Conservation (phyloP, 805 yeast genomes). For the Candida hungchunana region DNA sequence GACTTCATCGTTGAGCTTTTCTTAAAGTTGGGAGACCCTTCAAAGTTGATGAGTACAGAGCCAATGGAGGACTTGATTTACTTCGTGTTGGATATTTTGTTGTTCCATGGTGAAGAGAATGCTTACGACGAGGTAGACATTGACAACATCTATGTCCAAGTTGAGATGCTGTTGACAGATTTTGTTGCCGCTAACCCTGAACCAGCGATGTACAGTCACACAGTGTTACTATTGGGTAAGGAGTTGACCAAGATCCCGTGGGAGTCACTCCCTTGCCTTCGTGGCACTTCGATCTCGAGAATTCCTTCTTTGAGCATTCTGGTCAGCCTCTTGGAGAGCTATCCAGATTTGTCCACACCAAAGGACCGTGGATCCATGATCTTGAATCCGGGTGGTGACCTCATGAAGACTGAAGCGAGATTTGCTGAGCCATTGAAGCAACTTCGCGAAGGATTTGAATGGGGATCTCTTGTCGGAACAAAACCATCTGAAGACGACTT, state of each 20-base stretch:
- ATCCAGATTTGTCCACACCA: slow-evolving; percentile 19
- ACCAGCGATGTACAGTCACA: slow-evolving; percentile 38
- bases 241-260: slow-evolving; percentile 76
- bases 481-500: slow-evolving; percentile 58
- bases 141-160: slow-evolving; percentile 47
- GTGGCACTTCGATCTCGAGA: slow-evolving; percentile 57
- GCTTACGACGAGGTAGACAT: slow-evolving; percentile 65
- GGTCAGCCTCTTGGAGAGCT: slow-evolving; percentile 30
- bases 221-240: slow-evolving; percentile 66
- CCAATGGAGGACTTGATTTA: slow-evolving; percentile 59
- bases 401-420: slow-evolving; percentile 57
- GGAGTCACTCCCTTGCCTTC: slow-evolving; percentile 70
- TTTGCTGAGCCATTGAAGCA: slow-evolving; percentile 43
- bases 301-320: slow-evolving; percentile 62
- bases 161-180: slow-evolving; percentile 43
- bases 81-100: slow-evolving; percentile 55
- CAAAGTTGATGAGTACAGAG: slow-evolving; percentile 30
- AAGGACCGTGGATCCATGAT: slow-evolving; percentile 49
- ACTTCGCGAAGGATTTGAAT: slow-evolving; percentile 30
- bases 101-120: slow-evolving; percentile 59
- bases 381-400: slow-evolving; percentile 80
- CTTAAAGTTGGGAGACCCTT: slow-evolving; percentile 40
- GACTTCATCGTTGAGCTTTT: slow-evolving; percentile 48
- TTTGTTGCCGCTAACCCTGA: slow-evolving; percentile 21
- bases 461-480: slow-evolving; percentile 51